These are phyloP conservation scores for Omphalotus olearius DNA, from an alignment of 1,284 basidiomycete genomes.

Conservation along the genomic window DNA sequence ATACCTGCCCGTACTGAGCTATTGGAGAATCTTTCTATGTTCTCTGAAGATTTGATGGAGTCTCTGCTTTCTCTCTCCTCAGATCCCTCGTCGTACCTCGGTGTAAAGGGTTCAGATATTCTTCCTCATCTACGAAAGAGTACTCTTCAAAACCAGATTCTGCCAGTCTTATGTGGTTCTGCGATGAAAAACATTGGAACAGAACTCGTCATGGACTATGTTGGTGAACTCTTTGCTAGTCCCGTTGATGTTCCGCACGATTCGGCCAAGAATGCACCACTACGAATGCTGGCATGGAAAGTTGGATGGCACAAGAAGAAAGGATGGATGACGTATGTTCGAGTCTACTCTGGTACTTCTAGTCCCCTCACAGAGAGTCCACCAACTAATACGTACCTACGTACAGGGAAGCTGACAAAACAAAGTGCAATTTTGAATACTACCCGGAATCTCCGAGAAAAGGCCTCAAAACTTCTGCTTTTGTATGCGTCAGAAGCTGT, in stretches of 20 bases:
- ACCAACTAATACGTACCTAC: slow-evolving; percentile 5
- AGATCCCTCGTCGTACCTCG: slow-evolving; percentile 59
- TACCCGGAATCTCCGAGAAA: slow-evolving; percentile 67
- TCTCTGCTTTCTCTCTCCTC: slow-evolving; percentile 55
- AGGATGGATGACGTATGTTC: slow-evolving; percentile 90
- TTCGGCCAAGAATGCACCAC: slow-evolving; percentile 42
- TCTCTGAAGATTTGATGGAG: slow-evolving; percentile 78
- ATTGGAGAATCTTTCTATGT: slow-evolving; percentile 76
- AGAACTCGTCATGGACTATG: slow-evolving; percentile 76
- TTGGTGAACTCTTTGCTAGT: slow-evolving; percentile 76
- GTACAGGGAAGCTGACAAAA: slow-evolving; percentile 60
- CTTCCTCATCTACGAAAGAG: slow-evolving; percentile 65
- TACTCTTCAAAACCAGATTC: slow-evolving; percentile 60
- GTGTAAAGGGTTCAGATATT: slow-evolving; percentile 45
- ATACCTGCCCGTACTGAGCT: slow-evolving; percentile 63
- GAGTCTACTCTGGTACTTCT: slow-evolving; percentile 77
- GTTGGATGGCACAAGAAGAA: slow-evolving; percentile 80
- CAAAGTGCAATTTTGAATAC: slow-evolving; percentile 66
- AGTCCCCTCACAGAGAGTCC: neutral
- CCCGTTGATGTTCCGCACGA: slow-evolving; percentile 60
- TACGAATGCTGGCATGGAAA: slow-evolving; percentile 82
- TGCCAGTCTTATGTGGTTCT: slow-evolving; percentile 83
- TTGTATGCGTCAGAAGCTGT: slow-evolving; percentile 77
- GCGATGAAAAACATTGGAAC: slow-evolving; percentile 82
- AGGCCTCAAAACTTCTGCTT: slow-evolving; percentile 72